Conservation (phyloP, 2,329 filamentous ascomycete species). For the Aspergillus versicolor region DNA sequence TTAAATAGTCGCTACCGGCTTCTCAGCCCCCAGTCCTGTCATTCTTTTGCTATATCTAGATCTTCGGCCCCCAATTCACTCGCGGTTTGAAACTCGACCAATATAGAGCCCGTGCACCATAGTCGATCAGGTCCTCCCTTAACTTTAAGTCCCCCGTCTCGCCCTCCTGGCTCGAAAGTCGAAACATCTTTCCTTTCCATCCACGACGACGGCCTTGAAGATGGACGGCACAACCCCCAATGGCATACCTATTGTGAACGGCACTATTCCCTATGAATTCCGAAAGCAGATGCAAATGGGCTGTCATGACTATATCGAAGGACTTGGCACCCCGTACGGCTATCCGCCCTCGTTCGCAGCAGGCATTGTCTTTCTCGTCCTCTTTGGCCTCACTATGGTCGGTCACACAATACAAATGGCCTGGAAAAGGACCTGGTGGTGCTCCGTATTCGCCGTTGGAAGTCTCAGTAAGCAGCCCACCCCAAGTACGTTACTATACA, state of each 20-base stretch:
- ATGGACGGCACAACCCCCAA: constrained; percentile 3
- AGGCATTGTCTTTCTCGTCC: constrained; percentile 33
- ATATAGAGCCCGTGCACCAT: not conserved
- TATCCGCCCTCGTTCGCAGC: constrained; percentile 35
- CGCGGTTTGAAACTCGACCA: not conserved
- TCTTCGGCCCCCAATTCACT: not conserved
- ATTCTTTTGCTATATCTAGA: constrained; percentile 5
- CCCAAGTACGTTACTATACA: not conserved
- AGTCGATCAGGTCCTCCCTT: not conserved
- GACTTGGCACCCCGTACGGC: constrained; percentile 30
- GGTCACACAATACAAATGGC: constrained; percentile 33
- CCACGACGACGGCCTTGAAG: not conserved
- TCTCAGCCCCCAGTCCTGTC: not conserved
- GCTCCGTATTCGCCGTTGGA: constrained; percentile 36
- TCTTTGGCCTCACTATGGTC: constrained; percentile 38
- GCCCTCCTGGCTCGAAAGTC: not conserved
- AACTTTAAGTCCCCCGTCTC: not conserved
- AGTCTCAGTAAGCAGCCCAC: constrained; percentile 31
- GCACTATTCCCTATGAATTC: constrained; percentile 9
- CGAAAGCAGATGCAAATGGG: constrained; percentile 15
- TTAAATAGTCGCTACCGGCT: not conserved
- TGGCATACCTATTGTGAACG: not conserved
- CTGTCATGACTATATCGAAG: constrained; percentile 29
- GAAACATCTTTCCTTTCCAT: not conserved
- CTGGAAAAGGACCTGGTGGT: constrained; percentile 43